phyloP scores from a whole-genome alignment of 2,329 filamentous ascomycete species.

The Stagonosporopsis vannaccii region DNA sequence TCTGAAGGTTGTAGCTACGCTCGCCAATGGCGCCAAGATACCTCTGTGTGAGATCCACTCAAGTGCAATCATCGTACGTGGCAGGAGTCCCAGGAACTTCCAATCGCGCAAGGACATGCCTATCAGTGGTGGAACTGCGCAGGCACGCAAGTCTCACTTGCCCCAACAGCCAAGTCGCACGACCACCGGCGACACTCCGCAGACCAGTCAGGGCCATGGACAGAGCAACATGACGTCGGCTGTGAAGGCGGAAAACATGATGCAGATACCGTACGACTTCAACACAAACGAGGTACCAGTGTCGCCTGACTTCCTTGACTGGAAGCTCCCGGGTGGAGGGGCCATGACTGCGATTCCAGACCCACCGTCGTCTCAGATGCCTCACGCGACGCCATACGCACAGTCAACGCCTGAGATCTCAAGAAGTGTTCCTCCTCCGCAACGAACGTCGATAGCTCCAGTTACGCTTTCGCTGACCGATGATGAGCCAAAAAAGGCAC shows the following conservation, averaged over 20 bases:
- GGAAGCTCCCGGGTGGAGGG: slow-evolving; percentile 52
- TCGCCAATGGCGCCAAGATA: slow-evolving; percentile 83
- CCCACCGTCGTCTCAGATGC: slow-evolving; percentile 45
- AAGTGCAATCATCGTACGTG: slow-evolving; percentile 90
- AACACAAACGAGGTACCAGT: slow-evolving; percentile 51
- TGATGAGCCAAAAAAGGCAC: slow-evolving; percentile 58
- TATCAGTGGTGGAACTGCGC: slow-evolving; percentile 78
- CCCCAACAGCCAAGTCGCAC: slow-evolving; percentile 47
- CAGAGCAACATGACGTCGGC: slow-evolving; percentile 33
- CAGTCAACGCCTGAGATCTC: slow-evolving; percentile 63
- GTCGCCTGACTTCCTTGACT: slow-evolving; percentile 54
- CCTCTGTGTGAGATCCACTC: slow-evolving; percentile 85
- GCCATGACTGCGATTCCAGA: slow-evolving; percentile 54
- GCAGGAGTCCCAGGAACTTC: slow-evolving; percentile 92
- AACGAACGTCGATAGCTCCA: slow-evolving; percentile 54
- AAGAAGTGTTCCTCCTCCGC: slow-evolving; percentile 48
- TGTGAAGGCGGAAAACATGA: slow-evolving; percentile 45
- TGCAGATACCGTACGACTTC: slow-evolving; percentile 52
- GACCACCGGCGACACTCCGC: slow-evolving; percentile 46
- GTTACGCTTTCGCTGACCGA: slow-evolving; percentile 65
- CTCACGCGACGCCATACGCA: slow-evolving; percentile 53
- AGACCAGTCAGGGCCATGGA: slow-evolving; percentile 37
- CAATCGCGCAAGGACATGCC: slow-evolving; percentile 93
- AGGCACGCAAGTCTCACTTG: slow-evolving; percentile 69
- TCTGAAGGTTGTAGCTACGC: slow-evolving; percentile 82